Evolutionary conservation across 2,329 filamentous ascomycete species (phyloP).

Genomic region (Biscogniauxia mediterranea): DNA sequence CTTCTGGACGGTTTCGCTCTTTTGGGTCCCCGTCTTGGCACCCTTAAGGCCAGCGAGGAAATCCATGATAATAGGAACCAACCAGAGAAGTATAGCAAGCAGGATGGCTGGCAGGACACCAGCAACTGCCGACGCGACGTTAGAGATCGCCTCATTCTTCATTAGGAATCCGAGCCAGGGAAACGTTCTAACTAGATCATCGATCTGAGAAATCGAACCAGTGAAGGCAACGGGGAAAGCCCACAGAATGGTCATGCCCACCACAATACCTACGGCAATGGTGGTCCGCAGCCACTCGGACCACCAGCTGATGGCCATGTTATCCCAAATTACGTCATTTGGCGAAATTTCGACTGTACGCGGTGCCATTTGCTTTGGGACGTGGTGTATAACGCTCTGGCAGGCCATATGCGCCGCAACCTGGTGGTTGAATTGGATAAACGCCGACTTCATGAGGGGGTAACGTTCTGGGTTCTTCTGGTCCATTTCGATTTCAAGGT

Average conservation of each 20-base stretch:
- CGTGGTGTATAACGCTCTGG: constrained; percentile 84
- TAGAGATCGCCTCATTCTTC: constrained; percentile 56
- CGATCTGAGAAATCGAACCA: constrained; percentile 75
- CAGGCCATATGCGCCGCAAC: constrained; percentile 98
- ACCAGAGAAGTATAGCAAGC: constrained; percentile 72
- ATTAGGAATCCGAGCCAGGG: constrained; percentile 70
- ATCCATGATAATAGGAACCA: constrained; percentile 77
- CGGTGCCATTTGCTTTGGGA: constrained; percentile 91
- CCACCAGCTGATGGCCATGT: constrained; percentile 96
- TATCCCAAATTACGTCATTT: constrained; percentile 92
- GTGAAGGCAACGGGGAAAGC: constrained; percentile 88
- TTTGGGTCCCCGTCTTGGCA: constrained; percentile 76
- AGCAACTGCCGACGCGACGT: constrained; percentile 63
- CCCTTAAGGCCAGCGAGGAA: constrained; percentile 73
- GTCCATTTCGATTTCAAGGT: constrained; percentile 87
- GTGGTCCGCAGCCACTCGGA: constrained; percentile 73
- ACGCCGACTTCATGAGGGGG: constrained; percentile 91
- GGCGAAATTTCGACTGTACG: constrained; percentile 92
- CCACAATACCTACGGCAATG: constrained; percentile 63
- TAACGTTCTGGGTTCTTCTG: constrained; percentile 83
- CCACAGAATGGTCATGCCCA: constrained; percentile 82
- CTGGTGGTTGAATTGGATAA: constrained; percentile 98
- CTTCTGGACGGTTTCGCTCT: constrained; percentile 79
- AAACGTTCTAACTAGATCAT: constrained; percentile 63
- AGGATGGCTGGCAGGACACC: constrained; percentile 83